Percentiles rank a stretch among this genome's conserved stretches.
These are phyloP conservation scores for Ustilago nuda DNA, from an alignment of 1,284 basidiomycete species.

Conservation along the genomic window DNA sequence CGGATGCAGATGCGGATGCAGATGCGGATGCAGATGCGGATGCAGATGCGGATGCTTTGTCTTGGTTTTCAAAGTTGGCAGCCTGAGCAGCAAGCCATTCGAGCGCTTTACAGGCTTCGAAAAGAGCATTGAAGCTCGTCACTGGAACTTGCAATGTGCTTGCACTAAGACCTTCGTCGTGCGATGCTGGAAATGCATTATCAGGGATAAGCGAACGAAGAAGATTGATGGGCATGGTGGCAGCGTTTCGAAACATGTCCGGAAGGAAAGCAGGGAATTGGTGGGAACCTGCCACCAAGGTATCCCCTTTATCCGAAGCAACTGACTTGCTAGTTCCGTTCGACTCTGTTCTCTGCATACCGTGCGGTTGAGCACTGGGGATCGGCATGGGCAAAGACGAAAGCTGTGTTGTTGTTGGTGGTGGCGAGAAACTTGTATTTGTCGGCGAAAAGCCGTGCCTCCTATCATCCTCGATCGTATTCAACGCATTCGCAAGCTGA, in stretches of 20 bases:
- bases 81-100: constrained; percentile 51
- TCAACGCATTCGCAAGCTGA: constrained; percentile 22
- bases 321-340: constrained; percentile 30
- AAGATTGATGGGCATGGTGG: constrained; percentile 43
- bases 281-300: not conserved
- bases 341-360: constrained; percentile 33
- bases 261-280: constrained; percentile 26
- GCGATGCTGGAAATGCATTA: constrained; percentile 38
- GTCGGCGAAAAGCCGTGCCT: constrained; percentile 31
- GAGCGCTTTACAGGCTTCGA: constrained; percentile 53
- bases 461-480: constrained; percentile 32
- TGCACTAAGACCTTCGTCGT: constrained; percentile 51
- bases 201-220: constrained; percentile 49
- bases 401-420: not conserved
- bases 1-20: not conserved
- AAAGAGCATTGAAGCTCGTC: constrained; percentile 53
- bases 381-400: constrained; percentile 20
- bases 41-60: not conserved
- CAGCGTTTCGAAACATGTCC: constrained; percentile 37
- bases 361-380: constrained; percentile 19
- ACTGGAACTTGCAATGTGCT: constrained; percentile 56
- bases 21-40: not conserved
- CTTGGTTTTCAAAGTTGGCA: constrained; percentile 5
- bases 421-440: constrained; percentile 4
- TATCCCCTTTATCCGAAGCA: constrained; percentile 21